phyloP scores from a whole-genome alignment of 2,329 filamentous ascomycete species.

The Botrytis cinerea region DNA sequence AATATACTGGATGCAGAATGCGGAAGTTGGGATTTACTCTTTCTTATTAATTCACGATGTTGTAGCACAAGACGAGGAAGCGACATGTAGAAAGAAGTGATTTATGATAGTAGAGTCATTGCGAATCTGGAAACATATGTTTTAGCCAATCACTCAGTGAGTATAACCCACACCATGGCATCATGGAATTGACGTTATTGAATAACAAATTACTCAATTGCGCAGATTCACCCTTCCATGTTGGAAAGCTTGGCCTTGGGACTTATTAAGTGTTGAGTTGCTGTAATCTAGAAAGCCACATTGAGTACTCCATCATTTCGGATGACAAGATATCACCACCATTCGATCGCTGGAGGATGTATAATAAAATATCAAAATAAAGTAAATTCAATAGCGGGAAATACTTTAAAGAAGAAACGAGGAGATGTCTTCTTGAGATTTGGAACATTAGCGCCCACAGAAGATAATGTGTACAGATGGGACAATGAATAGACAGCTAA shows the following conservation, averaged over 20 bases:
- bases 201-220: background rate
- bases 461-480: background rate
- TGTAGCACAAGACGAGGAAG: background rate
- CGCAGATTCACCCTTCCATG: background rate
- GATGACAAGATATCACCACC: background rate
- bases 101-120: background rate
- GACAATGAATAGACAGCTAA: background rate
- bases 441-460: background rate
- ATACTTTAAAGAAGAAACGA: background rate
- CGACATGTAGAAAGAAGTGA: background rate
- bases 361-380: background rate
- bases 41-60: background rate
- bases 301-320: background rate
- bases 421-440: background rate
- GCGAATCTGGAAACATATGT: background rate
- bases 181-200: background rate
- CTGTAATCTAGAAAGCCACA: background rate
- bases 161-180: fast-evolving
- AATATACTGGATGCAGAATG: background rate
- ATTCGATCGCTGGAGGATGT: background rate
- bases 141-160: fast-evolving
- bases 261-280: background rate
- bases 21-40: background rate
- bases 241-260: background rate
- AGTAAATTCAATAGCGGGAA: fast-evolving